A percentile compares a stretch with the other conserved stretches of the same genome.
Conservation (phyloP, 1,139 yeast species). For the Yarrowia galli region DNA sequence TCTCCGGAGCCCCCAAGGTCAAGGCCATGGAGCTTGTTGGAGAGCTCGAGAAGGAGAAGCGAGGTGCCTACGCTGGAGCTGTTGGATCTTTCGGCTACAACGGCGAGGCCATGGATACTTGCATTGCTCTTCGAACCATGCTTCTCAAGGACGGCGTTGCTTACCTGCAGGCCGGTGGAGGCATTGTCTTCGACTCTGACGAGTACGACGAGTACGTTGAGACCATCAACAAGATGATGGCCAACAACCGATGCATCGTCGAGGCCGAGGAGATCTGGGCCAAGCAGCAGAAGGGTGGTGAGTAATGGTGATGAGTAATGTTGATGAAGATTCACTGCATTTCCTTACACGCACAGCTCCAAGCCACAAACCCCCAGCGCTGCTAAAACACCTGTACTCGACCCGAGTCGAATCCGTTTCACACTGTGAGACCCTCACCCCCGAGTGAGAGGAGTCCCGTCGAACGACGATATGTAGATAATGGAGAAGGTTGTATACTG, state of each 20-base stretch:
- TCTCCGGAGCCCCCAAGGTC: slow-evolving; percentile 97
- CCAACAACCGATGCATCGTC: slow-evolving; percentile 85
- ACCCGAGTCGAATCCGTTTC: slow-evolving; percentile 20
- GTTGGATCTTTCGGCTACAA: slow-evolving; percentile 99
- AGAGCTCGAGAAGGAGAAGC: slow-evolving; percentile 85
- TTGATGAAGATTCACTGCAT: neutral
- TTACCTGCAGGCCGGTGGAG: slow-evolving; percentile 97
- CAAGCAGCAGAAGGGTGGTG: slow-evolving; percentile 45
- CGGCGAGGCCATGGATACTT: slow-evolving; percentile 91
- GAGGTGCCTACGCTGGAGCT: slow-evolving; percentile 98
- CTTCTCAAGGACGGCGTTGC: slow-evolving; percentile 89
- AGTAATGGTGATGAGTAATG: neutral
- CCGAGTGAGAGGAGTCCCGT: slow-evolving; percentile 33
- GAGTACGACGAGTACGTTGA: slow-evolving; percentile 94
- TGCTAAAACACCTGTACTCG: neutral
- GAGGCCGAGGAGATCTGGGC: slow-evolving; percentile 88
- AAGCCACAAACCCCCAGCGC: neutral
- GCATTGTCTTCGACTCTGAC: slow-evolving; percentile 94
- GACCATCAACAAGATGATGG: slow-evolving; percentile 96
- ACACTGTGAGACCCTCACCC: slow-evolving; percentile 20
- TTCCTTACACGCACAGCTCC: neutral
- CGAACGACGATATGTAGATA: slow-evolving; percentile 29
- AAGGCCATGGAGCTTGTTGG: slow-evolving; percentile 94
- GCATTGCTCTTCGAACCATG: slow-evolving; percentile 97
- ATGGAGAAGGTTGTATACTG: neutral